Evolutionary conservation across 2,329 filamentous ascomycete genomes (phyloP).

Genomic region (Endoconidiophora laricicola): DNA sequence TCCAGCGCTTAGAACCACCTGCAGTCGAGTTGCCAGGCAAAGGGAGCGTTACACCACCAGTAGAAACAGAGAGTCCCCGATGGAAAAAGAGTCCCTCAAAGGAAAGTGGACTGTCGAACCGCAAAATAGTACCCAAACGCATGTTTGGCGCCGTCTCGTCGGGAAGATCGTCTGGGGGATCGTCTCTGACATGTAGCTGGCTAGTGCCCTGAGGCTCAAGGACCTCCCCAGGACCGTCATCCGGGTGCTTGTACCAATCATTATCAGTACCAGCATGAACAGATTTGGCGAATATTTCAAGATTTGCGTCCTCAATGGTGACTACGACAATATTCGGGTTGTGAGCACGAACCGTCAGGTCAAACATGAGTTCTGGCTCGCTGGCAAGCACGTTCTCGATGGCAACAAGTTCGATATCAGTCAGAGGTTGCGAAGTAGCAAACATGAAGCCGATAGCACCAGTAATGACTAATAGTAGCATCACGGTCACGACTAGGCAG

Average conservation of each 20-base stretch:
- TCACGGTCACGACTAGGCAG: conserved; percentile 66
- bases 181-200: conserved; percentile 17
- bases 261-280: conserved; percentile 61
- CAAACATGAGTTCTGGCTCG: conserved; percentile 88
- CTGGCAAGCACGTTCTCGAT: conserved; percentile 85
- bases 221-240: conserved; percentile 13
- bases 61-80: conserved; percentile 51
- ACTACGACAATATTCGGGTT: conserved; percentile 91
- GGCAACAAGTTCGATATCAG: conserved; percentile 58
- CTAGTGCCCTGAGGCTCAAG: background rate
- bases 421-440: conserved; percentile 75
- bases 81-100: conserved; percentile 87
- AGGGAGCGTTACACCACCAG: conserved; percentile 65
- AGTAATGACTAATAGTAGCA: conserved; percentile 68
- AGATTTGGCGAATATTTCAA: conserved; percentile 90
- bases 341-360: conserved; percentile 70
- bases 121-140: conserved; percentile 73
- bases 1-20: conserved; percentile 75
- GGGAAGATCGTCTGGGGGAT: conserved; percentile 37
- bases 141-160: conserved; percentile 63
- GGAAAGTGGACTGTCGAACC: conserved; percentile 72
- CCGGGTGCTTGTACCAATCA: conserved; percentile 36
- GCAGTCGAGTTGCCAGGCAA: conserved; percentile 81
- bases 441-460: conserved; percentile 79
- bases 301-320: conserved; percentile 67